Evolutionary conservation across 257 asterid genomes (phyloP), one percentile per base, ranked within the genome.

Genomic region (Solanum medicagineum): DNA sequence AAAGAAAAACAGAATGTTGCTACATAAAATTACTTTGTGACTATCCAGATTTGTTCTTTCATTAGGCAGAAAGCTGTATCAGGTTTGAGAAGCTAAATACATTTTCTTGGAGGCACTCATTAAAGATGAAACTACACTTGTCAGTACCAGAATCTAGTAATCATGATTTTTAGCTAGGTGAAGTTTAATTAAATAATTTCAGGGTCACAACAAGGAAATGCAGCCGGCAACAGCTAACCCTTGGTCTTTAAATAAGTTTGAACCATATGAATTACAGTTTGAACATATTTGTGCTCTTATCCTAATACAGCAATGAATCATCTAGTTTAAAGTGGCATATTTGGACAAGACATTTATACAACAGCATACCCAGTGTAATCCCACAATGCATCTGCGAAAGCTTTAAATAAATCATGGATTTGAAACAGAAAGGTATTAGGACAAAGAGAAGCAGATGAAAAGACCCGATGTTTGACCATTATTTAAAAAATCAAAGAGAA

Each of bases 391-490:
- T 44, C 75, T 51, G 83, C 24, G 32, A 83, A 59, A 54, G 55
- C 49, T 84, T 87, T 65, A 65, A 26, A 79, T 20, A 85, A 63
- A 57, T 70, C 29, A 47, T 26, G 56, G 81, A 17, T 11, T 83
- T 80, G 55, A 75, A 80, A 81, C 15, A 42, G 22, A 75, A 60
- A 71, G 29, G 84, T 66, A 26, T 12, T 68, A 56, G 65, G 57
- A 80, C 57, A 51, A 83, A 81, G 66, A n/a, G 55, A 75, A 89
- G 47, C 77, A 82, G 66, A 81, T 81, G 71, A 19, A 7, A 73
- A 84, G 70, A 93, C 98, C 98, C 88, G 92, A 85, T 36, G 86
- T 86, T 82, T 66, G 91, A 85, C 95, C 95, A 93, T 88, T 87
- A 93, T 47, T 83, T 90, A 93, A 44, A 26, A 32, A 54, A 6